phyloP scores from a whole-genome alignment of 1,284 basidiomycete genomes.

The Vanrija humicola region DNA sequence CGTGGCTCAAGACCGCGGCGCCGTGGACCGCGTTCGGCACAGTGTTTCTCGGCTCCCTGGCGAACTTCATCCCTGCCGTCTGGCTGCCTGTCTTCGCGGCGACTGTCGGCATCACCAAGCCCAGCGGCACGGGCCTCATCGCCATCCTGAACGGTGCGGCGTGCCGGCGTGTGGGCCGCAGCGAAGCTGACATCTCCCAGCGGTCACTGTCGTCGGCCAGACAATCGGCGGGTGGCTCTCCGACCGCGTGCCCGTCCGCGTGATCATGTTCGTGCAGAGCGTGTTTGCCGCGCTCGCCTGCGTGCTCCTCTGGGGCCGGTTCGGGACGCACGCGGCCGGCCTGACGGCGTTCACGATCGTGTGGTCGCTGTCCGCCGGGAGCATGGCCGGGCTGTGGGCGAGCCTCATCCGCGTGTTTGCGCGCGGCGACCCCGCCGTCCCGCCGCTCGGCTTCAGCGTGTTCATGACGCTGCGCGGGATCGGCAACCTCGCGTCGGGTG shows the following conservation, averaged over 20 bases:
- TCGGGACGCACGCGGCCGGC: conserved; percentile 26
- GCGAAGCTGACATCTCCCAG: too few species aligned
- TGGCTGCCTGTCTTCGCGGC: conserved; percentile 44
- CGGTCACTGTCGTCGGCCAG: conserved; percentile 39
- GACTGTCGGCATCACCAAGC: conserved; percentile 31
- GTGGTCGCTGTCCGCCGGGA: conserved; percentile 25
- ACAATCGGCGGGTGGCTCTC: conserved; percentile 35
- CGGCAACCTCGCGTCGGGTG: conserved; percentile 35
- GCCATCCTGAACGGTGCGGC: conserved; percentile 36
- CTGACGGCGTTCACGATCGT: conserved; percentile 25
- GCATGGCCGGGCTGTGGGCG: conserved; percentile 32
- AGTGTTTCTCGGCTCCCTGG: conserved; percentile 36
- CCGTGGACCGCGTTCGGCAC: conserved; percentile 29
- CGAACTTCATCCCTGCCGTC: conserved; percentile 42
- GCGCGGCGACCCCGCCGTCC: conserved; percentile 35
- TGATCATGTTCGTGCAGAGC: conserved; percentile 34
- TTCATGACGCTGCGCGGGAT: conserved; percentile 39
- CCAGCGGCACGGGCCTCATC: conserved; percentile 36
- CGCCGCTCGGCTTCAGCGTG: conserved; percentile 31
- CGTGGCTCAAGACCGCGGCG: conserved; percentile 22
- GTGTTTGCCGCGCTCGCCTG: conserved; percentile 33
- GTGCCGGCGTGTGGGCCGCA: too few species aligned
- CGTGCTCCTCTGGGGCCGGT: conserved; percentile 44
- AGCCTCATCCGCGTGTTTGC: conserved; percentile 27
- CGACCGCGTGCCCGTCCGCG: conserved; percentile 30